Percentiles rank a stretch among this genome's conserved stretches.
phyloP scores from a whole-genome alignment of 805 yeast species.

The Sugiyamaella mastotermitis region DNA sequence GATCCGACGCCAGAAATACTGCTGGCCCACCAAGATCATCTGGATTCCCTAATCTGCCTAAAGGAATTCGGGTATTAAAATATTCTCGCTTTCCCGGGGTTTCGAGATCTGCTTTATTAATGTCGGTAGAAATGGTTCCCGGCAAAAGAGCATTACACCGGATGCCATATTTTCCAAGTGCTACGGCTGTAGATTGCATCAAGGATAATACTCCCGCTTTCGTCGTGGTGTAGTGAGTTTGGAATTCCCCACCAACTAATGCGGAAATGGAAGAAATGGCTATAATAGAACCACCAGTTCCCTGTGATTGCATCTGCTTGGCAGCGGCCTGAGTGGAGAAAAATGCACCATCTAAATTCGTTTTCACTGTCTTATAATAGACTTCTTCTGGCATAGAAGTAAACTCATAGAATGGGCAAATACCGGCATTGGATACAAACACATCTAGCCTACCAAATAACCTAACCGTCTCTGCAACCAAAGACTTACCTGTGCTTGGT shows the following conservation, averaged over 20 bases:
- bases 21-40: constrained; percentile 73
- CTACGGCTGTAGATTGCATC: constrained; percentile 56
- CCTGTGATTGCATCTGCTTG: constrained; percentile 49
- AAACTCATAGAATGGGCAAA: constrained; percentile 35
- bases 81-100: constrained; percentile 37
- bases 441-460: constrained; percentile 44
- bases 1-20: constrained; percentile 65
- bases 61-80: constrained; percentile 58
- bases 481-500: constrained; percentile 33
- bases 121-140: constrained; percentile 70
- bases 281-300: constrained; percentile 46
- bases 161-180: constrained; percentile 57
- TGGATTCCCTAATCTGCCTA: constrained; percentile 78
- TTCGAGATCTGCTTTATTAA: constrained; percentile 37
- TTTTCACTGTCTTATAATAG: constrained; percentile 53
- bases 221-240: constrained; percentile 55
- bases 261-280: constrained; percentile 62
- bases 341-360: constrained; percentile 58
- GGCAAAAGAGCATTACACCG: constrained; percentile 69
- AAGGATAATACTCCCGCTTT: constrained; percentile 63
- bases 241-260: constrained; percentile 48
- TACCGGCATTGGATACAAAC: constrained; percentile 57
- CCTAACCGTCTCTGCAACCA: constrained; percentile 29
- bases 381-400: constrained; percentile 51
- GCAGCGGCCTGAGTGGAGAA: constrained; percentile 60